phyloP scores from a whole-genome alignment of 1,284 basidiomycete species.

The Leccinum glutinopallens region DNA sequence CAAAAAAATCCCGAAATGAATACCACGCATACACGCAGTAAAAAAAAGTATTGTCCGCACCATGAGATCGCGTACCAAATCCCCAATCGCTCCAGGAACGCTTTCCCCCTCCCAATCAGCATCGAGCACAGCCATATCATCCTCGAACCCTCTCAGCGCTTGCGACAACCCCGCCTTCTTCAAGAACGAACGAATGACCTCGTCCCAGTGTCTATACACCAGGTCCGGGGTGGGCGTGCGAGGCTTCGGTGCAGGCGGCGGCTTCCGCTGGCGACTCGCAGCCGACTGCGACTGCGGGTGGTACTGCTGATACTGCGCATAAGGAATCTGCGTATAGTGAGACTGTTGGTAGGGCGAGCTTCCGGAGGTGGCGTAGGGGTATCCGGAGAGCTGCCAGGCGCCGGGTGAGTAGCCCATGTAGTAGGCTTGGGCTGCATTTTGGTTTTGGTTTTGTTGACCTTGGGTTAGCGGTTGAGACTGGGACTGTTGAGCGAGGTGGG shows the following conservation, averaged over 20 bases:
- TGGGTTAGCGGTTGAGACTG: slow-evolving; percentile 24
- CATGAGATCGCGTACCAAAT: slow-evolving; percentile 52
- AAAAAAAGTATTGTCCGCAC: slow-evolving; percentile 41
- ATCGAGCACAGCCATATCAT: slow-evolving; percentile 71
- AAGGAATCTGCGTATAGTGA: slow-evolving; percentile 37
- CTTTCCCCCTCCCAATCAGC: slow-evolving; percentile 60
- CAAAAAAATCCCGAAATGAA: slow-evolving; percentile 3
- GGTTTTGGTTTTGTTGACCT: slow-evolving; percentile 18
- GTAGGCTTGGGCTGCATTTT: slow-evolving; percentile 33
- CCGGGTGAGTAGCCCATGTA: slow-evolving; percentile 37
- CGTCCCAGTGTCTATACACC: slow-evolving; percentile 63
- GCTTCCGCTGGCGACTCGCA: slow-evolving; percentile 33
- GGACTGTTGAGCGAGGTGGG: slow-evolving; percentile 21
- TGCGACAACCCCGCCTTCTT: slow-evolving; percentile 58
- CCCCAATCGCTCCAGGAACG: slow-evolving; percentile 55
- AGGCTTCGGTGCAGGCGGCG: slow-evolving; percentile 23
- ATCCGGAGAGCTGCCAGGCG: slow-evolving; percentile 37
- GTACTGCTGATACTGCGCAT: slow-evolving; percentile 38
- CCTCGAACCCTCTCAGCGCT: slow-evolving; percentile 59
- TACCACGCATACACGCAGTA: not conserved
- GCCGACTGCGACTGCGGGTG: slow-evolving; percentile 23
- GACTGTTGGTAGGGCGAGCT: slow-evolving; percentile 36
- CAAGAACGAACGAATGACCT: slow-evolving; percentile 56
- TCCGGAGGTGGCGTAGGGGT: slow-evolving; percentile 34
- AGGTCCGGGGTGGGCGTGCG: slow-evolving; percentile 42